phyloP scores from a whole-genome alignment of 78 protist genomes.

The Speleostelium caveatum region DNA sequence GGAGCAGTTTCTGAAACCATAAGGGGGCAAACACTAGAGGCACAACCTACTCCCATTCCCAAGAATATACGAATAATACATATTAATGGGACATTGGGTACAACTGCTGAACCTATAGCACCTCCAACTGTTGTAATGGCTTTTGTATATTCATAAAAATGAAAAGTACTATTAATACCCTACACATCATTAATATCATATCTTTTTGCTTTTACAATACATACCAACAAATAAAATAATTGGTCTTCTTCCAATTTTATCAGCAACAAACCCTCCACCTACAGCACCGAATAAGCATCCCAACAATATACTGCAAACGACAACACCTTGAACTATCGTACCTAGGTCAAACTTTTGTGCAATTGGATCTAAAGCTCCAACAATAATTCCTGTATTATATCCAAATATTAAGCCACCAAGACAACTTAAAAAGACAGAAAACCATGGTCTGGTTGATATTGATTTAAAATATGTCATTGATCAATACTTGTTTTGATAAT shows the following conservation, averaged over 20 bases:
- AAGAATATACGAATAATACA: constrained; percentile 45
- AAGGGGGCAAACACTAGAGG: constrained; percentile 40
- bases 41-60: constrained; percentile 54
- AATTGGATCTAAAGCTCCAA: constrained; percentile 32
- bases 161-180: too few species aligned
- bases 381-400: constrained; percentile 62
- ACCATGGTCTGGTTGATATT: too few species aligned
- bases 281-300: constrained; percentile 52
- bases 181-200: too few species aligned
- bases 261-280: constrained; percentile 41
- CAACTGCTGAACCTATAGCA: constrained; percentile 46
- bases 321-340: constrained; percentile 26
- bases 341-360: background rate
- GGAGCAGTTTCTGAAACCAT: constrained; percentile 63
- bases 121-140: constrained; percentile 44
- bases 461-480: too few species aligned
- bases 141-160: too few species aligned
- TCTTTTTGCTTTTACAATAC: too few species aligned
- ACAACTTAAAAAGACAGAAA: background rate
- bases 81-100: background rate
- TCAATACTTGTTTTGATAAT: too few species aligned
- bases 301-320: constrained; percentile 28
- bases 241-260: constrained; percentile 63
- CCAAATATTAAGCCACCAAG: constrained; percentile 66
- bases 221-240: constrained; percentile 25